phyloP scores from a whole-genome alignment of 2,329 filamentous ascomycete genomes.

The Akanthomyces uredinophilus region DNA sequence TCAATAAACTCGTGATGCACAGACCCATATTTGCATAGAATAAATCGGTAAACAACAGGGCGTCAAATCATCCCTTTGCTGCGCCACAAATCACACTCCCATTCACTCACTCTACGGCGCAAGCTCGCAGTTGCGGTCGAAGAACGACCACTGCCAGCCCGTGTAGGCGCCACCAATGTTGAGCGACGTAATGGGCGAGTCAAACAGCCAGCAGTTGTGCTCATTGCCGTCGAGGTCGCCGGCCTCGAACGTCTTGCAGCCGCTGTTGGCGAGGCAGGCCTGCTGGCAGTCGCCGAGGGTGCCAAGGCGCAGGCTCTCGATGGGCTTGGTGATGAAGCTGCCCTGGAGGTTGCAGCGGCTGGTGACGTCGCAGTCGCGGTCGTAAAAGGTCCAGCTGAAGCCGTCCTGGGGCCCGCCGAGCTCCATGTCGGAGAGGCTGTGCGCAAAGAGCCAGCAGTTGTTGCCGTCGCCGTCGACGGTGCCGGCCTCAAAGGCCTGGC shows the following conservation, averaged over 20 bases:
- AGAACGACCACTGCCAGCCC: conserved; percentile 6
- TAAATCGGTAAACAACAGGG: not conserved
- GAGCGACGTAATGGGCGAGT: not conserved
- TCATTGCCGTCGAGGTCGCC: conserved; percentile 4
- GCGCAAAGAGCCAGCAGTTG: conserved; percentile 13
- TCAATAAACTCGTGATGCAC: conserved; percentile 2
- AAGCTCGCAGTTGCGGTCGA: conserved; percentile 5
- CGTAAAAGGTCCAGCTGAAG: conserved; percentile 14
- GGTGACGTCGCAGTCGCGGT: conserved; percentile 8
- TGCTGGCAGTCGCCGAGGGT: conserved; percentile 7
- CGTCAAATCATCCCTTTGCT: not conserved
- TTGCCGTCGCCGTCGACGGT: conserved; percentile 14
- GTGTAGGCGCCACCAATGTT: not conserved
- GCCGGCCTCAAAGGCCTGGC: conserved; percentile 11
- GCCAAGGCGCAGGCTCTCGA: not conserved
- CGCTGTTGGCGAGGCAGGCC: not conserved
- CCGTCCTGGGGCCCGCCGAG: conserved; percentile 6
- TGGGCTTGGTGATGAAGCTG: conserved; percentile 12
- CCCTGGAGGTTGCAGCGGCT: conserved; percentile 10
- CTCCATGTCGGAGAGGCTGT: conserved; percentile 5
- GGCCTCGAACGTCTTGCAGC: conserved; percentile 12
- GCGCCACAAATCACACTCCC: not conserved
- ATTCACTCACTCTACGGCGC: not conserved
- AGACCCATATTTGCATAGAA: not conserved
- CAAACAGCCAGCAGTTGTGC: conserved; percentile 15